phyloP scores from a whole-genome alignment of 306 rosid genomes.

The Quercus variabilis region DNA sequence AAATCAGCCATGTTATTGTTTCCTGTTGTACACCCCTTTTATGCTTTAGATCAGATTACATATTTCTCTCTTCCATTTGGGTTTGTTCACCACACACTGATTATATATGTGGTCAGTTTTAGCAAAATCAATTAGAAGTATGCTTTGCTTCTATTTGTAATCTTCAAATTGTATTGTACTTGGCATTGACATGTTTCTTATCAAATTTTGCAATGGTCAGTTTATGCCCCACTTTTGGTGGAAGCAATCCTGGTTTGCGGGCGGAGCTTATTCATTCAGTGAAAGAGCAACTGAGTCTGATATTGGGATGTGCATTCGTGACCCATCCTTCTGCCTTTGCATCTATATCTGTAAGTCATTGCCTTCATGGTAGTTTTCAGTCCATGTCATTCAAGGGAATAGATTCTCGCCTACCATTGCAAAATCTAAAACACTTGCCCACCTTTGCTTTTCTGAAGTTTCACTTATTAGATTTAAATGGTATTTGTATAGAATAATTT shows the following conservation, averaged over 20 bases:
- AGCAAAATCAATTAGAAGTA: not conserved
- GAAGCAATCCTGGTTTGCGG: conserved; percentile 90
- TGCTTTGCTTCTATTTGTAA: not conserved
- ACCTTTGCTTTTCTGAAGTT: not conserved
- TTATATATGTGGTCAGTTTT: not conserved
- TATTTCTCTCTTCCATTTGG: not conserved
- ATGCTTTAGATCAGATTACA: not conserved
- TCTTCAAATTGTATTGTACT: conserved; percentile 1
- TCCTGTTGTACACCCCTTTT: not conserved
- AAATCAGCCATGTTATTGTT: not conserved
- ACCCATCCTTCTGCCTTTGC: conserved; percentile 85
- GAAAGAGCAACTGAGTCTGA: conserved; percentile 69
- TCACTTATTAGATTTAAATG: not conserved
- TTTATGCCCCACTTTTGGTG: conserved; percentile 86
- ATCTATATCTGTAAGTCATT: conserved; percentile 79
- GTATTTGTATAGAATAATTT: not conserved
- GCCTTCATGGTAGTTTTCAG: not conserved
- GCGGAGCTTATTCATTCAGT: conserved; percentile 86
- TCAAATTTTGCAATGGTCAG: conserved; percentile 34
- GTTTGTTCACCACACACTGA: not conserved
- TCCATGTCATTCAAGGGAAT: conserved; percentile 7
- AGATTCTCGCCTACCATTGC: not conserved
- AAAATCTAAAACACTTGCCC: not conserved
- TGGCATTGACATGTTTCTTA: conserved; percentile 17
- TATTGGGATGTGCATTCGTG: conserved; percentile 72